Evolutionary conservation across 768 basidiomycete species (phyloP).

Genomic region (Cytidiella melzeri): DNA sequence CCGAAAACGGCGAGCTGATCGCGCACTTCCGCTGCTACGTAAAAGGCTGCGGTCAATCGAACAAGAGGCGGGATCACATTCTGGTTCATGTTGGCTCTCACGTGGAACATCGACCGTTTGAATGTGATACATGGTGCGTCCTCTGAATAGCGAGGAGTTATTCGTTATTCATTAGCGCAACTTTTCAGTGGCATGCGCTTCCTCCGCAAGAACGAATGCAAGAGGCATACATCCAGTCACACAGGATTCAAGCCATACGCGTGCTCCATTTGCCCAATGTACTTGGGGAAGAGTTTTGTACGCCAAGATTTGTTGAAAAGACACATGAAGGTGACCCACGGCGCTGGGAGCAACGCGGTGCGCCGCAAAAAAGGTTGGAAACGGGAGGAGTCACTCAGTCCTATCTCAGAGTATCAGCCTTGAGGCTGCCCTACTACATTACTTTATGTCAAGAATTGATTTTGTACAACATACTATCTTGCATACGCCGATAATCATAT

Average conservation of each 20-base stretch:
- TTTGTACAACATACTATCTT: too few relatives aligned
- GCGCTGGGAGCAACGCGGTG: slow-evolving; percentile 18
- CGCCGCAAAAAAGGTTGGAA: slow-evolving; percentile 3
- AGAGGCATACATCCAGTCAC: slow-evolving; percentile 66
- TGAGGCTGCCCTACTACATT: too few relatives aligned
- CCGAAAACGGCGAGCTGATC: slow-evolving; percentile 48
- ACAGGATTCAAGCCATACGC: slow-evolving; percentile 50
- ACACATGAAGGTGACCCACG: slow-evolving; percentile 56
- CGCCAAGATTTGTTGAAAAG: slow-evolving; percentile 65
- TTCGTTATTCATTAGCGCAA: background rate
- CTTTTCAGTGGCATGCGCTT: slow-evolving; percentile 52
- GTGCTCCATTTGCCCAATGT: slow-evolving; percentile 46
- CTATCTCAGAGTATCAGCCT: background rate
- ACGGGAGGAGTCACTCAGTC: background rate
- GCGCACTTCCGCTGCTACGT: slow-evolving; percentile 66
- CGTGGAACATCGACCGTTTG: slow-evolving; percentile 60
- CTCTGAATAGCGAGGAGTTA: background rate
- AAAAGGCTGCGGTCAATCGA: slow-evolving; percentile 56
- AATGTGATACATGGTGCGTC: slow-evolving; percentile 59
- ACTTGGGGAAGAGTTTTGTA: slow-evolving; percentile 45
- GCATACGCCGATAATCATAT: too few relatives aligned
- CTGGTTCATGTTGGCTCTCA: slow-evolving; percentile 70
- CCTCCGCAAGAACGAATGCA: slow-evolving; percentile 72
- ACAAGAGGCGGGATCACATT: slow-evolving; percentile 72
- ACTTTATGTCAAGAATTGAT: too few relatives aligned